phyloP scores from a whole-genome alignment of 192 early-diverging fungal species.

The Spizellomyces punctatus region DNA sequence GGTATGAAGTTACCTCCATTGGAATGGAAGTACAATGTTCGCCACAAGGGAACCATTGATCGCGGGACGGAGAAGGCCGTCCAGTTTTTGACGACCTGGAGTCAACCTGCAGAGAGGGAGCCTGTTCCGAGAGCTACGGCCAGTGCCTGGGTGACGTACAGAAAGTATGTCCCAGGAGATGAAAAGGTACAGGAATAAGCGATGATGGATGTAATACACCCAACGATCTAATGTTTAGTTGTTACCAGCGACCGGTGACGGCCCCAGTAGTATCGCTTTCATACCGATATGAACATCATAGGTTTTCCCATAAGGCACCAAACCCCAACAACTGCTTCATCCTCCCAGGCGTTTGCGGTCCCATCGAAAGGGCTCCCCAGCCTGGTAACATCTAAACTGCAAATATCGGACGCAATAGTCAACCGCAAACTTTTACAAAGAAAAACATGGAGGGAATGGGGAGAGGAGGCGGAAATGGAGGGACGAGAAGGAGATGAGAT shows the following conservation, averaged over 20 bases:
- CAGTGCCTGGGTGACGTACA: slow-evolving; percentile 41
- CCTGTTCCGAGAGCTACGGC: slow-evolving; percentile 45
- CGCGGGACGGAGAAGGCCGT: background rate
- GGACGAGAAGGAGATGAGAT: background rate
- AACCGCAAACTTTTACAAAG: slow-evolving; percentile 10
- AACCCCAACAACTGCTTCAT: background rate
- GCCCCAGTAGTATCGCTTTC: slow-evolving; percentile 16
- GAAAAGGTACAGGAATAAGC: too few relatives aligned
- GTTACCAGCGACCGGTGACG: background rate
- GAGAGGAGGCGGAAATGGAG: background rate
- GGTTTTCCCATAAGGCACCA: slow-evolving; percentile 28
- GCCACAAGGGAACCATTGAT: slow-evolving; percentile 7
- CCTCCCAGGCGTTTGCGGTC: background rate
- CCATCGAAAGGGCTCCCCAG: slow-evolving; percentile 32
- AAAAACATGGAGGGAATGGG: slow-evolving; percentile 4
- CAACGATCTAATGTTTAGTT: too few relatives aligned
- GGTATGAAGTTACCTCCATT: background rate
- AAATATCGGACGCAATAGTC: slow-evolving; percentile 26
- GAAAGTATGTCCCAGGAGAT: background rate
- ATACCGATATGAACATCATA: slow-evolving; percentile 43
- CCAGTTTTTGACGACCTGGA: slow-evolving; percentile 42
- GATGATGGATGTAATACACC: too few relatives aligned
- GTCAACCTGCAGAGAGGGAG: slow-evolving; percentile 29
- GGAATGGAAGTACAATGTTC: slow-evolving; percentile 25
- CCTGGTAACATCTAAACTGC: slow-evolving; percentile 30